A percentile compares a stretch with the other conserved stretches of the same genome.
These are phyloP conservation scores for Tylopilus sp. DNA, from an alignment of 1,284 basidiomycete species.

Conservation along the genomic window DNA sequence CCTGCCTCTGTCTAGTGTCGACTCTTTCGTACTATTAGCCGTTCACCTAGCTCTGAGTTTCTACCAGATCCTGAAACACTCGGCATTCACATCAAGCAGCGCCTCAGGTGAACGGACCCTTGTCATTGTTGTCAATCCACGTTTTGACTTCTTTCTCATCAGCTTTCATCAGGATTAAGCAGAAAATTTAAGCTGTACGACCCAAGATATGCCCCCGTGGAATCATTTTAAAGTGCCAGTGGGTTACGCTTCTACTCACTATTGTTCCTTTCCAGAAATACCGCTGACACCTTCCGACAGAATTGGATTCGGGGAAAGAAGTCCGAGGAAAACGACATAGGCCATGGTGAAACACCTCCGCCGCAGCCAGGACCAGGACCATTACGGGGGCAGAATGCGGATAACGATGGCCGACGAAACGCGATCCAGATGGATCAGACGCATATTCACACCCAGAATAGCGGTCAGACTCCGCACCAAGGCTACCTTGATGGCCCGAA, in stretches of 20 bases:
- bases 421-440: too few species aligned
- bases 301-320: not conserved
- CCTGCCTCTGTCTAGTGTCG: too few species aligned
- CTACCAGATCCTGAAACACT: not conserved
- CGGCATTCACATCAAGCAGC: too few species aligned
- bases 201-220: not conserved
- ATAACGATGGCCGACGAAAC: too few species aligned
- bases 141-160: not conserved
- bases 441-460: too few species aligned
- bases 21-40: not conserved
- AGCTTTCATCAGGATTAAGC: not conserved
- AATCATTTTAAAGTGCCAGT: not conserved
- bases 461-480: too few species aligned
- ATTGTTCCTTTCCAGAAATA: not conserved
- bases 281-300: not conserved
- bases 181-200: not conserved
- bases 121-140: not conserved
- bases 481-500: too few species aligned
- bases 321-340: too few species aligned
- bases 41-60: not conserved
- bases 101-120: not conserved
- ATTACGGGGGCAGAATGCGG: too few species aligned
- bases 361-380: too few species aligned
- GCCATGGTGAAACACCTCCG: too few species aligned
- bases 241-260: not conserved